phyloP scores from a whole-genome alignment of 2,329 filamentous ascomycete genomes.

The Venturiaceae sp. region DNA sequence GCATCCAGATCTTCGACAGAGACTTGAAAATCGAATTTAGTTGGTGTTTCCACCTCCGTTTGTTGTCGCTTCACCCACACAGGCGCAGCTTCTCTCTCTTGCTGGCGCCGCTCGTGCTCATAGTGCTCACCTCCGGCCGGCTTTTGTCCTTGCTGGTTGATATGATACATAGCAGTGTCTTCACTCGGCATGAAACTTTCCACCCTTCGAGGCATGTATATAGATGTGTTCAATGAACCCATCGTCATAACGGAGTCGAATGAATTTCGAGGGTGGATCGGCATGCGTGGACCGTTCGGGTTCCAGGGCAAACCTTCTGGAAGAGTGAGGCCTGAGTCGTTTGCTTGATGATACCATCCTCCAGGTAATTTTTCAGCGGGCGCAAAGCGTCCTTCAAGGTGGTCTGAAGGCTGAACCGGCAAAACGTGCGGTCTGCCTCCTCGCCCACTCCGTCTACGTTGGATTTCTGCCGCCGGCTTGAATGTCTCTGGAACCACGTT shows the following conservation, averaged over 20 bases:
- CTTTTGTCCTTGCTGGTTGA: constrained; percentile 46
- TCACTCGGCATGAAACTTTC: constrained; percentile 73
- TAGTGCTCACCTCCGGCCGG: constrained; percentile 27
- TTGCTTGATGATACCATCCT: constrained; percentile 56
- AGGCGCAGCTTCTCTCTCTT: background rate
- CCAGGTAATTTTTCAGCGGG: constrained; percentile 57
- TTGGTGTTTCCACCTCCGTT: background rate
- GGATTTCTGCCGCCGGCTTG: constrained; percentile 43
- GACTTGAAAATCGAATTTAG: background rate
- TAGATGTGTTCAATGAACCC: constrained; percentile 46
- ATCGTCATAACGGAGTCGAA: constrained; percentile 56
- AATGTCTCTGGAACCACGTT: constrained; percentile 87
- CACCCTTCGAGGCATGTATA: constrained; percentile 58
- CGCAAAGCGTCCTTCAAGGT: constrained; percentile 70
- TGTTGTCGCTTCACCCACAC: background rate
- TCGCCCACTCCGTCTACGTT: background rate
- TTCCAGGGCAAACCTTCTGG: constrained; percentile 37
- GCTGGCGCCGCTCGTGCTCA: background rate
- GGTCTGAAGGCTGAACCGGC: constrained; percentile 62
- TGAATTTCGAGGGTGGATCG: constrained; percentile 50
- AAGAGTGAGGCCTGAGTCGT: constrained; percentile 55
- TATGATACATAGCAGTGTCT: constrained; percentile 62
- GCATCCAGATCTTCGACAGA: background rate
- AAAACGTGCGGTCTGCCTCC: constrained; percentile 19
- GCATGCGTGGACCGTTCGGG: constrained; percentile 34